A percentile compares a stretch with the other conserved stretches of the same genome.
Conservation (phyloP, 2,329 filamentous ascomycete genomes). For the Boeremia exigua region DNA sequence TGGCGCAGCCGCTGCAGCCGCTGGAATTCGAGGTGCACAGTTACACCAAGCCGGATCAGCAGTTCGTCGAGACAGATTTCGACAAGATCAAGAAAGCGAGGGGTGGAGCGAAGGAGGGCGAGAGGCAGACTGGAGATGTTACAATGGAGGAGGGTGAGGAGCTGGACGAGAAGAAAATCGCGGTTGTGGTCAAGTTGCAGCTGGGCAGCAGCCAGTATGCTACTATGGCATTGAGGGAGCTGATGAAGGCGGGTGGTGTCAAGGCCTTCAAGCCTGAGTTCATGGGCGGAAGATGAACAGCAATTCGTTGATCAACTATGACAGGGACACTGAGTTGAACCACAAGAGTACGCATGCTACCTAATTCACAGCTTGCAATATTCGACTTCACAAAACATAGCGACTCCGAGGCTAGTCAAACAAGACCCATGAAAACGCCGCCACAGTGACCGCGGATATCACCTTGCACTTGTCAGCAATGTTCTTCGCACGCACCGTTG, state of each 20-base stretch:
- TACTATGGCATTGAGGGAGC: slow-evolving; percentile 79
- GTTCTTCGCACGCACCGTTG: no score
- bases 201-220: slow-evolving; percentile 82
- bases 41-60: slow-evolving; percentile 75
- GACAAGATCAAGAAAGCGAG: slow-evolving; percentile 65
- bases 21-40: slow-evolving; percentile 72
- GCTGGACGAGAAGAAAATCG: slow-evolving; percentile 59
- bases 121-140: slow-evolving; percentile 42
- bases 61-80: slow-evolving; percentile 87
- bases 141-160: slow-evolving; percentile 34
- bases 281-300: slow-evolving; percentile 52
- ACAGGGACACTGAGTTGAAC: no score
- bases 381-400: no score
- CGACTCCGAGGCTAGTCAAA: no score
- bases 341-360: no score
- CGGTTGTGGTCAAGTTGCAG: slow-evolving; percentile 75
- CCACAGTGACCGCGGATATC: no score
- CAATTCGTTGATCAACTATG: no score
- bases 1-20: slow-evolving; percentile 70
- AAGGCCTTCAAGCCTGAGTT: slow-evolving; percentile 69
- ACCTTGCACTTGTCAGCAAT: no score
- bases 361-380: no score
- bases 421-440: no score
- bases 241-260: slow-evolving; percentile 72
- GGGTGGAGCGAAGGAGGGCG: slow-evolving; percentile 57